A percentile compares a stretch with the other conserved stretches of the same genome.
Evolutionary conservation across 305 asterid genomes (phyloP).

Genomic region (Fraxinus sp.): DNA sequence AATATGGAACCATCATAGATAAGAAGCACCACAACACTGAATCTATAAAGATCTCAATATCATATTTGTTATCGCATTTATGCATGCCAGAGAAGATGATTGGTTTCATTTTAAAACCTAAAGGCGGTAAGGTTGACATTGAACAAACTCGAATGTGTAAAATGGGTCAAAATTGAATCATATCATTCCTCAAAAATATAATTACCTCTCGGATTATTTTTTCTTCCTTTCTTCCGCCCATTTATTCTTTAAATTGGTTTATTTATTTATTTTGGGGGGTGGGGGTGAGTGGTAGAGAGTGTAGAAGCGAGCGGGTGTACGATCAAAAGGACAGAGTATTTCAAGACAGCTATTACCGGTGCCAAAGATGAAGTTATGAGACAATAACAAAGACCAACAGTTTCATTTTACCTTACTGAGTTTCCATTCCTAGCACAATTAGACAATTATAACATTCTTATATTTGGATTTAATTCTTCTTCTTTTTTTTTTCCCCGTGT

Average conservation of each 20-base stretch:
- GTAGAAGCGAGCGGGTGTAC: not conserved
- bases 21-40: not conserved
- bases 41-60: not conserved
- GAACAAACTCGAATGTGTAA: not conserved
- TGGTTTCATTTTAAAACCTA: not conserved
- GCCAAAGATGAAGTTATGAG: slow-evolving; percentile 6
- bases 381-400: not conserved
- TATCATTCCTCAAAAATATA: not conserved
- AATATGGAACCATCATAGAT: not conserved
- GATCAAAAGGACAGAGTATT: not conserved
- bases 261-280: not conserved
- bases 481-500: not conserved
- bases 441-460: not conserved
- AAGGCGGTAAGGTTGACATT: not conserved
- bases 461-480: not conserved
- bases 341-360: slow-evolving; percentile 7
- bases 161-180: not conserved
- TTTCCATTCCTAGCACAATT: not conserved
- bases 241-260: not conserved
- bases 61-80: not conserved
- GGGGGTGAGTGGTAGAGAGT: not conserved
- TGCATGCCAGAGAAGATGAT: not conserved
- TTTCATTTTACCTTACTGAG: slow-evolving; percentile 4
- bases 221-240: not conserved
- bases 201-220: not conserved